Percentiles rank a stretch among this genome's conserved stretches.
phyloP scores from a whole-genome alignment of 2,329 filamentous ascomycete species.

The Penicillium sp. region DNA sequence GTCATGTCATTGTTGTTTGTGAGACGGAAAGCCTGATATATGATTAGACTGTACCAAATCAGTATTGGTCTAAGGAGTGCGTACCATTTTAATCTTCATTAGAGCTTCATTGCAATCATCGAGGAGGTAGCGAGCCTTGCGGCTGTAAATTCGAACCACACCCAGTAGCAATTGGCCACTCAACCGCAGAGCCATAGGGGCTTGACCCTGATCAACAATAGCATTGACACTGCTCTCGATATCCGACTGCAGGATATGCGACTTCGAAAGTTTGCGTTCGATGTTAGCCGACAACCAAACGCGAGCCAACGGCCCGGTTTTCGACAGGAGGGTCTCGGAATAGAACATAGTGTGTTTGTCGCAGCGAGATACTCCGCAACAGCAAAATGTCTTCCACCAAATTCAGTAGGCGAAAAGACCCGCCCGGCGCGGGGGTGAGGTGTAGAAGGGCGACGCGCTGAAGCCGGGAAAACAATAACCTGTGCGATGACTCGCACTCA shows the following conservation, averaged over 20 bases:
- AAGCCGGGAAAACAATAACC: conserved; percentile 31
- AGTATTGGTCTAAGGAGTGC: conserved; percentile 16
- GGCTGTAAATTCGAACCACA: conserved; percentile 95
- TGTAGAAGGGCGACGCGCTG: conserved; percentile 31
- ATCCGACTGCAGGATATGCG: conserved; percentile 90
- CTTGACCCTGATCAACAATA: conserved; percentile 89
- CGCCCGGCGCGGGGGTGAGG: conserved; percentile 33
- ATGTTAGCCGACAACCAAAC: conserved; percentile 98
- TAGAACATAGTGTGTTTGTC: conserved; percentile 73
- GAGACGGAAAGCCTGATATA: conserved; percentile 80
- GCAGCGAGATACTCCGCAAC: conserved; percentile 13
- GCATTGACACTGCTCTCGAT: conserved; percentile 91
- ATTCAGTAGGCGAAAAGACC: conserved; percentile 21
- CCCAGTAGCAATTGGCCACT: conserved; percentile 92
- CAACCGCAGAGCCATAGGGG: conserved; percentile 88
- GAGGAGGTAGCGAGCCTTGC: conserved; percentile 91
- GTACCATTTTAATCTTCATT: conserved; percentile 97
- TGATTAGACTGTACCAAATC: conserved; percentile 3
- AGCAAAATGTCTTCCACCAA: conserved; percentile 36
- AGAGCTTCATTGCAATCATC: conserved; percentile 98
- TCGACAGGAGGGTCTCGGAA: conserved; percentile 90
- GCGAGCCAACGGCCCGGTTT: conserved; percentile 93
- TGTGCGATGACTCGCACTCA: conserved; percentile 9
- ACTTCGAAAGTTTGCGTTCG: conserved; percentile 97
- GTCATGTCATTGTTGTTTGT: conserved; percentile 93